These are phyloP conservation scores for Akanthomyces uredinophilus DNA, from an alignment of 2,329 filamentous ascomycete species.

Conservation along the genomic window DNA sequence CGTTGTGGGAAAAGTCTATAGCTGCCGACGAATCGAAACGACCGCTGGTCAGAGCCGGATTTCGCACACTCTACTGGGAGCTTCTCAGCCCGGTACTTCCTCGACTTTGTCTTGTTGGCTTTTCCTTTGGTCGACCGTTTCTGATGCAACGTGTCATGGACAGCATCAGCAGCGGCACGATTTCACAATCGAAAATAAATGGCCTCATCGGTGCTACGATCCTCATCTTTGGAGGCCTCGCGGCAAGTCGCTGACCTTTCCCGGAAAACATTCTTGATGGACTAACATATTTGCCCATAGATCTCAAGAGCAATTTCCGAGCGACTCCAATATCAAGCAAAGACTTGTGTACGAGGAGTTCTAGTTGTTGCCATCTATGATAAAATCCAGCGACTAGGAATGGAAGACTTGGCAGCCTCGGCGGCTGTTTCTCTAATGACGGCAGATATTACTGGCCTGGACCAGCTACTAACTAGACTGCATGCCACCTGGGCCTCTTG, in stretches of 20 bases:
- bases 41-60: background rate
- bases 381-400: background rate
- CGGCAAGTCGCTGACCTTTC: background rate
- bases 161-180: background rate
- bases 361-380: slow-evolving; percentile 1
- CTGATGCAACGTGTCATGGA: slow-evolving; percentile 4
- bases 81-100: background rate
- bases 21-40: background rate
- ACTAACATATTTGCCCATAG: background rate
- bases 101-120: slow-evolving; percentile 1
- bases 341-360: background rate
- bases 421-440: slow-evolving; percentile 7
- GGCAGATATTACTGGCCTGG: background rate
- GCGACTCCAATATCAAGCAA: background rate
- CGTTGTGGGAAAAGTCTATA: background rate
- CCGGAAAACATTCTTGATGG: background rate
- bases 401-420: slow-evolving; percentile 1
- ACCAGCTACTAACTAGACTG: background rate
- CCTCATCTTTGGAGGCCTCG: slow-evolving; percentile 6
- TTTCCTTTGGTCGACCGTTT: slow-evolving; percentile 7
- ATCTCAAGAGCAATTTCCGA: slow-evolving; percentile 1
- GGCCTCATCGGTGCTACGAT: slow-evolving; percentile 7
- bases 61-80: background rate
- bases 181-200: background rate
- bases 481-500: slow-evolving; percentile 4